phyloP scores from a whole-genome alignment of 495 filamentous ascomycete species.

The Bombardia bombarda region DNA sequence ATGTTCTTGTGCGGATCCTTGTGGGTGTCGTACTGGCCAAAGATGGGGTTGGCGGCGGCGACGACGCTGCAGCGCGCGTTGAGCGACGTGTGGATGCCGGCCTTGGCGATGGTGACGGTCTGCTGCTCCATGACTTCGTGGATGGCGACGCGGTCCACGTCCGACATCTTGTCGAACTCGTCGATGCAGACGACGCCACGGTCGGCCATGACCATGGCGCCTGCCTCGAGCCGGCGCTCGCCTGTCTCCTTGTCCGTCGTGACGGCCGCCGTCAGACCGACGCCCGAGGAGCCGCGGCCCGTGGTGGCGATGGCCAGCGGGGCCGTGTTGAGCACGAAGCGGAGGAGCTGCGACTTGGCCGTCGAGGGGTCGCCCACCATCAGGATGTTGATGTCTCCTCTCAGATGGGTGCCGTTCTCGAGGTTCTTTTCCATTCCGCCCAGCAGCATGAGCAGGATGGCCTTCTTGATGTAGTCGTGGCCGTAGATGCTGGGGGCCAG shows the following conservation, averaged over 20 bases:
- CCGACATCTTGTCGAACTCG: conserved; percentile 99
- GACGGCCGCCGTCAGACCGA: conserved; percentile 95
- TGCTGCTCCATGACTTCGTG: conserved; percentile 99
- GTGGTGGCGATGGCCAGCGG: conserved; percentile 96
- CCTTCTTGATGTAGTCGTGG: conserved; percentile 97
- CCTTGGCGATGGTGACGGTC: conserved; percentile 98
- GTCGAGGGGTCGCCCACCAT: conserved; percentile 99
- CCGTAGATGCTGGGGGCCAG: conserved; percentile 97
- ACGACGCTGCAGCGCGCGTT: conserved; percentile 97
- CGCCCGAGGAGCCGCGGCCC: conserved; percentile 92
- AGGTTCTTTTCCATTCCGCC: conserved; percentile 98
- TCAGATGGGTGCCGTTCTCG: conserved; percentile 94
- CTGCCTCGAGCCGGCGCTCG: conserved; percentile 88
- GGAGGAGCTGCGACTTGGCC: conserved; percentile 93
- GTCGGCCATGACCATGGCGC: conserved; percentile 97
- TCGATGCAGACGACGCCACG: conserved; percentile 98
- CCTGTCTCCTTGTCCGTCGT: conserved; percentile 97
- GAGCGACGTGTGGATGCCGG: conserved; percentile 94
- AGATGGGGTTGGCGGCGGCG: conserved; percentile 95
- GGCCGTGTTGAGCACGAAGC: conserved; percentile 96
- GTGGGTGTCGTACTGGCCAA: conserved; percentile 95
- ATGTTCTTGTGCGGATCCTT: conserved; percentile 99
- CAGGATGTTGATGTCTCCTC: conserved; percentile 98
- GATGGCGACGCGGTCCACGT: conserved; percentile 95
- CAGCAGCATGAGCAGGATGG: conserved; percentile 94